Evolutionary conservation across 768 basidiomycete genomes (phyloP).

Genomic region (Tylopilus subfusipes): DNA sequence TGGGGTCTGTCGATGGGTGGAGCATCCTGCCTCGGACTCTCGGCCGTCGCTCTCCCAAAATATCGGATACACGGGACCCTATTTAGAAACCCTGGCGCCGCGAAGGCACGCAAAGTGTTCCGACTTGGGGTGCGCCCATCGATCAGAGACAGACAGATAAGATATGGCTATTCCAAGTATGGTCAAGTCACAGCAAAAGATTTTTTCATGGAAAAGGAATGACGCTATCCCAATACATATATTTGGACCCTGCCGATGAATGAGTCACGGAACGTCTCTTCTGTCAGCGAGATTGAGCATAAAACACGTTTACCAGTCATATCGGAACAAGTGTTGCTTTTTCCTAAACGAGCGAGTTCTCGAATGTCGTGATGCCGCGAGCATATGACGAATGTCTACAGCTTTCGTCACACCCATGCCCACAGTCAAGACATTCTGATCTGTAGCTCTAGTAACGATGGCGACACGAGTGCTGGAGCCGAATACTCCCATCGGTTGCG

Average conservation of each 20-base stretch:
- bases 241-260: conserved; percentile 1
- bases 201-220: not conserved
- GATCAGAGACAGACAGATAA: not conserved
- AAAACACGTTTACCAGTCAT: conserved; percentile 8
- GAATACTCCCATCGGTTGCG: not conserved
- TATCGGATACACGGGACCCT: not conserved
- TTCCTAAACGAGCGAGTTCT: conserved; percentile 1
- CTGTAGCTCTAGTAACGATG: conserved; percentile 6
- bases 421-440: conserved; percentile 10
- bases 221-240: not conserved
- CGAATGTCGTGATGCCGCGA: not conserved
- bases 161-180: not conserved
- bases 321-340: not conserved
- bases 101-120: not conserved
- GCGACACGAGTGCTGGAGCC: conserved; percentile 1
- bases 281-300: not conserved
- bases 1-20: too few species aligned
- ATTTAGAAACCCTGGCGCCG: not conserved
- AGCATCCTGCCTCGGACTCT: not conserved
- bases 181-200: not conserved
- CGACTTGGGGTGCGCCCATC: not conserved
- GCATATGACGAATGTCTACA: conserved; percentile 3
- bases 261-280: not conserved
- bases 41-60: not conserved
- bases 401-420: not conserved